Conservation (phyloP, 2,329 filamentous ascomycete genomes). For the Chlorencoelia australis region DNA sequence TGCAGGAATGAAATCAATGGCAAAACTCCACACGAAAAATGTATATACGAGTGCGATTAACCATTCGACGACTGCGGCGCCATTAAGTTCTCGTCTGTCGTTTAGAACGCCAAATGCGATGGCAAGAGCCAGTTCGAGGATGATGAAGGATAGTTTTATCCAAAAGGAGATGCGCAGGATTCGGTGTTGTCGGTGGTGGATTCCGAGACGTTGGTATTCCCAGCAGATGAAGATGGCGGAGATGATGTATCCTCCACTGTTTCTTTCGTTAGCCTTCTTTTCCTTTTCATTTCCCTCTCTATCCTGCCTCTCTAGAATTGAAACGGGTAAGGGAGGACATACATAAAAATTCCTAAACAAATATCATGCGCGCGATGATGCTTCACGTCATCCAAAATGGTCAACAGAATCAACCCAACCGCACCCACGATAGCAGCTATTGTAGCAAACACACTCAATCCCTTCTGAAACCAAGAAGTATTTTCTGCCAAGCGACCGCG, state of each 20-base stretch:
- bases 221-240: conserved; percentile 81
- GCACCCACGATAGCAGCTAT: conserved; percentile 63
- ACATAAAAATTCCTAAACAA: conserved; percentile 63
- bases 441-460: conserved; percentile 51
- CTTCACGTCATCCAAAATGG: conserved; percentile 67
- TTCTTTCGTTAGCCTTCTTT: not conserved
- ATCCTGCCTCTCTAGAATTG: too few species aligned
- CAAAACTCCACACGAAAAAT: conserved; percentile 79
- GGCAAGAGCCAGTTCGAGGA: conserved; percentile 65
- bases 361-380: conserved; percentile 58
- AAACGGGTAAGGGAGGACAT: not conserved
- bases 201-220: conserved; percentile 80
- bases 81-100: conserved; percentile 42
- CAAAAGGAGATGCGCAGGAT: conserved; percentile 73
- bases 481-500: conserved; percentile 68
- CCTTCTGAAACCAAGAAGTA: conserved; percentile 48
- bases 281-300: too few species aligned
- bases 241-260: conserved; percentile 61
- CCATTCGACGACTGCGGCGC: conserved; percentile 71
- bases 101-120: conserved; percentile 59
- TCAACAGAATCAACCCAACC: conserved; percentile 67
- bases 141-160: conserved; percentile 76
- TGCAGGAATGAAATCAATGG: conserved; percentile 77
- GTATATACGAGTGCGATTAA: conserved; percentile 74
- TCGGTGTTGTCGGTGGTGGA: conserved; percentile 65